Base-by-base conservation (phyloP, 306 rosid genomes). In the Prunus mume region DNA sequence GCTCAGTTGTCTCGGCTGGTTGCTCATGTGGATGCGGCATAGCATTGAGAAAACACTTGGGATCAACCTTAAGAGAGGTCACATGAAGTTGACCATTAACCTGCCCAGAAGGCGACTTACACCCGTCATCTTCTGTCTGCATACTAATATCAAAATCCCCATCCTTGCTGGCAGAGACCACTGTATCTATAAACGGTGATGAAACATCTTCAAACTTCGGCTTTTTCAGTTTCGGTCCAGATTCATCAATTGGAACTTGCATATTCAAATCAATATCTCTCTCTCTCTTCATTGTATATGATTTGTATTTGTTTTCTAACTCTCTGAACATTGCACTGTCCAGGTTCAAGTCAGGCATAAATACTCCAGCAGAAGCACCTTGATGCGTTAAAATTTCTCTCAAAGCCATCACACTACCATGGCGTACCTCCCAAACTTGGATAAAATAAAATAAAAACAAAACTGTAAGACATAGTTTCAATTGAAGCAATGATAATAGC, bases 401-500 rank as follows among this genome's bases (percentile, higher is more conserved):
- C 81, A 92, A 67, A 61, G 98, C 98, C 98, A 95, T 95, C 80
- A 95, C 95, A 69, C 97, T 86, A 43, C 98, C 98, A 88, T 95
- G 98, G 50, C 97, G 97, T 43, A 95, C 75, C 85, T 92, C 98
- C 98, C 98, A 95, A 80, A 88, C 98, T 95, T 58, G 22, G 68
- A 25, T 58, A 51, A 72, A 1, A 12, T 58, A 60, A 24, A 2
- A 20, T 12, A 14, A 83, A 67, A 55, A 76, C 66, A 38, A 71
- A 28, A 86, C 12, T 66, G 79, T 68, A 28, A 83, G 69, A 77
- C 67, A 70, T 54, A 51, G 2, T 50, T 81, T 41, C 67, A 73
- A 34, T 54, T 67, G 69, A 47, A 38, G 57, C 18, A 73, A 34
- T 46, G 56, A 73, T 28, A 34, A 75, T 14, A 65, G 47, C 45